A percentile compares a stretch with the other conserved stretches of the same genome.
Conservation (phyloP, 1,284 basidiomycete species). For the Tylopilus sp. region DNA sequence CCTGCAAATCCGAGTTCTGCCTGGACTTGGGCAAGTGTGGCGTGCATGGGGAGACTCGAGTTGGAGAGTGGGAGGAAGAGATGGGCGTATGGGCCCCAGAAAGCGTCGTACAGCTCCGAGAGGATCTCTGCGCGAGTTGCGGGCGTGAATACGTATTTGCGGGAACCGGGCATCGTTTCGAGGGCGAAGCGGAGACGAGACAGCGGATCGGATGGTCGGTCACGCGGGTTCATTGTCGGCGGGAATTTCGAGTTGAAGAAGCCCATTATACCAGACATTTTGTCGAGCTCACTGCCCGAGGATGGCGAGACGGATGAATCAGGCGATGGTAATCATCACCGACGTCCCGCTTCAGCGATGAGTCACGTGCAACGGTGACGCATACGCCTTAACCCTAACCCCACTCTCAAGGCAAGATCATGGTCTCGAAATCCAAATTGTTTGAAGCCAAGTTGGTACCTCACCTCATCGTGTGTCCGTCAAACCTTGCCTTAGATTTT, state of each 20-base stretch:
- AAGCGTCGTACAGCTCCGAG: slow-evolving; percentile 73
- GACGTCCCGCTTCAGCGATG: not conserved
- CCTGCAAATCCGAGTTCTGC: slow-evolving; percentile 52
- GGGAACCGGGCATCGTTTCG: slow-evolving; percentile 74
- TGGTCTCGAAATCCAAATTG: no score
- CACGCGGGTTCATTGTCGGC: slow-evolving; percentile 53
- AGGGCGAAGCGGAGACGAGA: slow-evolving; percentile 69
- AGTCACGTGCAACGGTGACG: slow-evolving; percentile 3
- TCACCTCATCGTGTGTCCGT: no score
- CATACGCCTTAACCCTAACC: no score
- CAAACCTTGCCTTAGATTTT: no score
- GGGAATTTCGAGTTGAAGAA: slow-evolving; percentile 51
- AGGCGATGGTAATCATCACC: not conserved
- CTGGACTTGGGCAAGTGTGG: slow-evolving; percentile 68
- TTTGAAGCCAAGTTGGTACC: no score
- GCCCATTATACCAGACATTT: slow-evolving; percentile 47
- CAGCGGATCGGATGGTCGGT: slow-evolving; percentile 55
- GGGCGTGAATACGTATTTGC: slow-evolving; percentile 72
- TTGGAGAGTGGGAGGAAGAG: slow-evolving; percentile 67
- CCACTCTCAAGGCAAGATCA: no score
- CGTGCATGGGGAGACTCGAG: slow-evolving; percentile 57
- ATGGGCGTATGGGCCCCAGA: slow-evolving; percentile 72
- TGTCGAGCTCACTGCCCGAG: not conserved
- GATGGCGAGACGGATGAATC: not conserved
- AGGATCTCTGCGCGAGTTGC: slow-evolving; percentile 73